A percentile compares a stretch with the other conserved stretches of the same genome.
Conservation (phyloP, 495 filamentous ascomycete species). For the Penicillium salamii region DNA sequence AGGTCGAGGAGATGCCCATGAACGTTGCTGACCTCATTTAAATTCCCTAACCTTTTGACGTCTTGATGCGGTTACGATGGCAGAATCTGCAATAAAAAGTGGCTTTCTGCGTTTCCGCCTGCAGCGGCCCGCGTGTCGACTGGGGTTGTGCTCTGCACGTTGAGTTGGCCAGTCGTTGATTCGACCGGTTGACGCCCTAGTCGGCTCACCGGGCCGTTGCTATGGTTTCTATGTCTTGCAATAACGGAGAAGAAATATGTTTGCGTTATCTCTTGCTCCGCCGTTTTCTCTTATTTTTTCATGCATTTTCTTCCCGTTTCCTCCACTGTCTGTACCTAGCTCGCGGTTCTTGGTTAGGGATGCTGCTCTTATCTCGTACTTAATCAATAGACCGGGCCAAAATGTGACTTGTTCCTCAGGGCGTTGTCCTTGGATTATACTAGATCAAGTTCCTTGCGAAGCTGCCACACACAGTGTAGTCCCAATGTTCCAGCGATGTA, state of each 20-base stretch:
- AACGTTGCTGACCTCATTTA: conserved; percentile 60
- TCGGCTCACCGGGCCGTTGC: conserved; percentile 6
- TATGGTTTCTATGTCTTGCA: conserved; percentile 44
- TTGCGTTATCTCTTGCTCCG: conserved; percentile 40
- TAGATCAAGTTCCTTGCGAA: conserved; percentile 19
- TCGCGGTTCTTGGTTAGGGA: conserved; percentile 45
- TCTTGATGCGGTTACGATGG: conserved; percentile 45
- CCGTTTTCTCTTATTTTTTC: conserved; percentile 36
- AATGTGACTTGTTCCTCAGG: conserved; percentile 43
- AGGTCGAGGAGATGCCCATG: conserved; percentile 64
- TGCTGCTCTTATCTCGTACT: conserved; percentile 35
- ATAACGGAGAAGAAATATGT: conserved; percentile 44
- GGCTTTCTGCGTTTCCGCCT: conserved; percentile 44
- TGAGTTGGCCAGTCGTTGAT: conserved; percentile 16
- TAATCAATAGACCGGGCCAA: conserved; percentile 44
- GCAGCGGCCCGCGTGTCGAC: conserved; percentile 21
- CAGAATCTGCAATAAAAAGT: conserved; percentile 48
- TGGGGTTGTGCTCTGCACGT: conserved; percentile 12
- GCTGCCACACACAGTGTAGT: no score
- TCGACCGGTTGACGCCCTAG: conserved; percentile 5
- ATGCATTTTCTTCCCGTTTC: conserved; percentile 22
- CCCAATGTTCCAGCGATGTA: no score
- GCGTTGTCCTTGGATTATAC: conserved; percentile 24
- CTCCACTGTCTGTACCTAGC: conserved; percentile 34
- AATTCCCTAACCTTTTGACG: conserved; percentile 34